Evolutionary conservation across 495 filamentous ascomycete genomes (phyloP).

Genomic region (Amphirosellinia nigrospora): DNA sequence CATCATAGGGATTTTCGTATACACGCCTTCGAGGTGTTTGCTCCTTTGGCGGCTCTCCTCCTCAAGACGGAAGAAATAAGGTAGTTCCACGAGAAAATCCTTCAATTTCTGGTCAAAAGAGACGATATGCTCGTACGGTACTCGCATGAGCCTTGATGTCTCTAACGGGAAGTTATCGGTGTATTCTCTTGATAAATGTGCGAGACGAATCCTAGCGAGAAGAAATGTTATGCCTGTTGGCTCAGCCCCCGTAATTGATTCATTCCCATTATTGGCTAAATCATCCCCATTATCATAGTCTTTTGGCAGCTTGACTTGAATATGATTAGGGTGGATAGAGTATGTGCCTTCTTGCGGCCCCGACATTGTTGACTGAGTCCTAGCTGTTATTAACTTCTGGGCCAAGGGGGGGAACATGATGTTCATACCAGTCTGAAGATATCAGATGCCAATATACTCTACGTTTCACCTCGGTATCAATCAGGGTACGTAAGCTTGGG

Average conservation of each 20-base stretch:
- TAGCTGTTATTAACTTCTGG: slow-evolving; percentile 39
- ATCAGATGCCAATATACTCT: slow-evolving; percentile 10
- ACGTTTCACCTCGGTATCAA: slow-evolving; percentile 2
- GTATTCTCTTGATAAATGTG: slow-evolving; percentile 50
- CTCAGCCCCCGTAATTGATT: slow-evolving; percentile 10
- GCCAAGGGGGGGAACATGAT: slow-evolving; percentile 23
- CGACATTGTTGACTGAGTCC: slow-evolving; percentile 26
- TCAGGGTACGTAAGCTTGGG: not conserved
- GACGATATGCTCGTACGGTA: slow-evolving; percentile 48
- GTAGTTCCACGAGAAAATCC: not conserved
- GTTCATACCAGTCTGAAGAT: slow-evolving; percentile 1
- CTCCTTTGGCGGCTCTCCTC: slow-evolving; percentile 40
- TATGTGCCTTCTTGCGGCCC: slow-evolving; percentile 61
- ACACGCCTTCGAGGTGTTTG: slow-evolving; percentile 42
- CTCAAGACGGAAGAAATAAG: slow-evolving; percentile 45
- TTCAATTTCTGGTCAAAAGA: not conserved
- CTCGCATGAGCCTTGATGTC: slow-evolving; percentile 39
- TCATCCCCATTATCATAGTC: slow-evolving; percentile 37
- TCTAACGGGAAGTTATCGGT: slow-evolving; percentile 45
- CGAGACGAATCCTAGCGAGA: slow-evolving; percentile 48
- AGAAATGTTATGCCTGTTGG: slow-evolving; percentile 56
- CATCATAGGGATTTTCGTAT: slow-evolving; percentile 50
- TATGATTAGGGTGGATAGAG: slow-evolving; percentile 50
- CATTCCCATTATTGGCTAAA: not conserved
- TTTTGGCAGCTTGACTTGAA: slow-evolving; percentile 49